A percentile compares a stretch with the other conserved stretches of the same genome.
Conservation (phyloP, 768 basidiomycete genomes). For the Goffeauzyma gilvescens region DNA sequence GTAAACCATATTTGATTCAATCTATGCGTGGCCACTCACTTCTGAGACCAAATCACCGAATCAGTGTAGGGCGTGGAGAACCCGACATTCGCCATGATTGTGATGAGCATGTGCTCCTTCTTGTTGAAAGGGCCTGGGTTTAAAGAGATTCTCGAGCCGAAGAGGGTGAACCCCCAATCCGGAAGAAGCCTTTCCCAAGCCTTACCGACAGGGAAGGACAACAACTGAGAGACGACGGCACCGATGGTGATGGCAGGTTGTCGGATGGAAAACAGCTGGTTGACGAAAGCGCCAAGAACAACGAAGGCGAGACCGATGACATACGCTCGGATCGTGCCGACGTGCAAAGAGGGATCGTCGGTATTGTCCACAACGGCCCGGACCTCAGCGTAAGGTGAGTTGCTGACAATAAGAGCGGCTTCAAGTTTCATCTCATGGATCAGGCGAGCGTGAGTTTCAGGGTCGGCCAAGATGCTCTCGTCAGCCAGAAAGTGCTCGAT, state of each 20-base stretch:
- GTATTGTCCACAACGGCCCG: conserved; percentile 42
- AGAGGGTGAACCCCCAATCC: conserved; percentile 10
- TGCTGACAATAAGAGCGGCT: not conserved
- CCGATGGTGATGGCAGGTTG: not conserved
- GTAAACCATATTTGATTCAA: no score
- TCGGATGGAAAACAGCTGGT: not conserved
- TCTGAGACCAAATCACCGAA: conserved; percentile 18
- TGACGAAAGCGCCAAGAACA: not conserved
- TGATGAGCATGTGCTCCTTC: conserved; percentile 83
- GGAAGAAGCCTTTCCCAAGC: conserved; percentile 13
- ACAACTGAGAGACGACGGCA: not conserved
- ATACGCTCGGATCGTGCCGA: conserved; percentile 23
- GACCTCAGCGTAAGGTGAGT: conserved; percentile 67
- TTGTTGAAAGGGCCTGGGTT: conserved; percentile 97
- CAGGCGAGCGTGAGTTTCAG: not conserved
- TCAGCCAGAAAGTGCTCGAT: not conserved
- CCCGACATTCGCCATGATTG: conserved; percentile 59
- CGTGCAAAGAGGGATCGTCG: conserved; percentile 23
- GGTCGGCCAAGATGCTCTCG: not conserved
- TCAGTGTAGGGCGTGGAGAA: conserved; percentile 21
- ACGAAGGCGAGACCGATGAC: conserved; percentile 13
- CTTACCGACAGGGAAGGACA: conserved; percentile 13
- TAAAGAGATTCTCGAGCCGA: conserved; percentile 30
- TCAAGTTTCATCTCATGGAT: not conserved
- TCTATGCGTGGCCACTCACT: no score